Evolutionary conservation across 306 rosid genomes (phyloP), one percentile per base, ranked within the genome.

Genomic region (Rubus parviflorus): DNA sequence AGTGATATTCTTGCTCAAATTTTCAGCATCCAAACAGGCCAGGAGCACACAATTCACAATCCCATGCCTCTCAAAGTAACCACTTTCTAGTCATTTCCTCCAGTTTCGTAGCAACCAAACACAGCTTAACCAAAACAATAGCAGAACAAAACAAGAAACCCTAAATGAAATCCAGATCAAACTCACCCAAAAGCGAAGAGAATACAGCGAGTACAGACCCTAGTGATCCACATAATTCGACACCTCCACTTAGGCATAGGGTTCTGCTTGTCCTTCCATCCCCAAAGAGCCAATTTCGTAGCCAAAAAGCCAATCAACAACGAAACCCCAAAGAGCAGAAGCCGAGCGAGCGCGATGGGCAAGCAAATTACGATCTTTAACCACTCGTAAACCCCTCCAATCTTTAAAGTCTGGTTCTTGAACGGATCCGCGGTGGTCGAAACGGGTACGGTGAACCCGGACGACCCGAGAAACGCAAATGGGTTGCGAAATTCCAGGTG

Each of bases 221-320:
- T 81, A 12, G 99, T 96, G 80, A 96, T 72, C 90, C 97, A 91
- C 99, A 92, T 91, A 37, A 92, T 75, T 47, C 90, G 80, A 35
- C 87, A 84, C 66, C 99, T 86, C 99, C 99, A 92, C 71, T 30
- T 83, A 0, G 99, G 99, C 97, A 96, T 86, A 5, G 98, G 96
- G 37, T 79, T 91, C 69, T 87, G 84, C 79, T 13, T 88, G 35
- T 91, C 98, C 80, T 88, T 91, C 99, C 99, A 96, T 9, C 98
- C 91, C 14, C 25, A 1, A 45, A 96, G 90, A 42, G 99, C 99
- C 51, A 87, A 12, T 64, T 70, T 91, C 6, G 99, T 92, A 0
- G 97, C 96, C 3, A 91, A 2, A 60, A 81, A 96, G 6, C 99
- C 99, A 5, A 96, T 47, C 51, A 79, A 75, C 22, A 96, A 62